A percentile compares a stretch with the other conserved stretches of the same genome.
Evolutionary conservation across 495 filamentous ascomycete genomes (phyloP).

Genomic region (Penicillium goetzii): DNA sequence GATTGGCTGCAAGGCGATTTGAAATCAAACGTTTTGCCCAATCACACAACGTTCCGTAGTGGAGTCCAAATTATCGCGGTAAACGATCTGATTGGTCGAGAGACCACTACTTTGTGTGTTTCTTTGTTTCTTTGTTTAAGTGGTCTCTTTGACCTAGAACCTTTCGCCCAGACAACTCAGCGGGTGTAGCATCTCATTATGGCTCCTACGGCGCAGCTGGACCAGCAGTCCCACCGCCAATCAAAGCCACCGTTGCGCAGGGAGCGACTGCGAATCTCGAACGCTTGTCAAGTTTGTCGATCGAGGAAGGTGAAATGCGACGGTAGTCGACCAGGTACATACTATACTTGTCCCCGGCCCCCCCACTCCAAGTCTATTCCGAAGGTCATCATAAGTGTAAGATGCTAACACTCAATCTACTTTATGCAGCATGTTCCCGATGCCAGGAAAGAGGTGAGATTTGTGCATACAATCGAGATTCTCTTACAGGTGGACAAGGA

Average conservation of each 20-base stretch:
- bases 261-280: constrained; percentile 1
- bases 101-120: not conserved
- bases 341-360: not conserved
- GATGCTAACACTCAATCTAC: not conserved
- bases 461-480: not conserved
- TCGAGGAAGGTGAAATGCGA: constrained; percentile 5
- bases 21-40: not conserved
- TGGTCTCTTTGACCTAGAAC: not conserved
- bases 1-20: not conserved
- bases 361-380: not conserved
- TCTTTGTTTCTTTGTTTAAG: not conserved
- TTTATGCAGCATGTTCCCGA: not conserved
- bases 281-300: constrained; percentile 4
- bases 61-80: not conserved
- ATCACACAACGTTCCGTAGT: not conserved
- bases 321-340: constrained; percentile 1
- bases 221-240: not conserved
- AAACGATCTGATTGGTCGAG: not conserved
- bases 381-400: not conserved
- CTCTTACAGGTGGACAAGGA: not conserved
- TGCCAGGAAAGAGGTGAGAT: not conserved
- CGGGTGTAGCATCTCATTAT: not conserved
- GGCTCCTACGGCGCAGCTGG: not conserved
- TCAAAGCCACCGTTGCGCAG: not conserved
- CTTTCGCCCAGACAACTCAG: not conserved